Base-by-base conservation (phyloP, 805 yeast species). In the Priceomyces fermenticarens region DNA sequence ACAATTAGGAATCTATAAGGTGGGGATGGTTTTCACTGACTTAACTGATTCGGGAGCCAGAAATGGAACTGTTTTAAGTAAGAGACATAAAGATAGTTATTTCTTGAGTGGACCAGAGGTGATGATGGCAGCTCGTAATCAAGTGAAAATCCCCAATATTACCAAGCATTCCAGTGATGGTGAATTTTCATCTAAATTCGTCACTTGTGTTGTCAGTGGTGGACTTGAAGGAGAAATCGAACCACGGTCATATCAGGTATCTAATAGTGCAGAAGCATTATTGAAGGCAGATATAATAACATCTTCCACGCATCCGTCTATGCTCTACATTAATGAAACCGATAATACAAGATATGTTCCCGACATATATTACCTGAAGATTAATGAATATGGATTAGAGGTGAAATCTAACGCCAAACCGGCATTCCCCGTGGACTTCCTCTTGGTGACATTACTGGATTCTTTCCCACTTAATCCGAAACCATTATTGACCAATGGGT, bases 131-230 rank as follows among this genome's bases (percentile, higher is more conserved):
- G 90, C 96, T 0, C 73, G 76, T 45, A 73, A 85, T 65, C 99
- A 93, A 66, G 56, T 72, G 13, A 65, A 67, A 44, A 70, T 78
- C 53, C 86, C 88, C 13, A 85, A 83, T 56, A 55, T 65, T 12
- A 73, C 87, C 30, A 79, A 78, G 51, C 83, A 80, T 74, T 73
- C 85, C 20, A 78, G 74, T 23, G 61, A 75, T 8, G 87, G 88
- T 2, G 52, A 56, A 20, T 93, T 78, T 58, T 85, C 96, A 11
- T 89, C 97, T 7, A 88, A 88, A 56, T 93, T 88, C 58, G 91
- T 90, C 13, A 91, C 98, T 0, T 90, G 97, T 65, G 91, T 89
- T 15, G 74, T 93, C 2, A 79, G 95, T 1, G 99, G 99, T n/a
- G 95, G 95, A 48, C 57, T 73, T 10, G 65, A 80, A 36, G 93